Evolutionary conservation across 495 filamentous ascomycete species (phyloP).

Genomic region (Pseudevernia furfuracea): DNA sequence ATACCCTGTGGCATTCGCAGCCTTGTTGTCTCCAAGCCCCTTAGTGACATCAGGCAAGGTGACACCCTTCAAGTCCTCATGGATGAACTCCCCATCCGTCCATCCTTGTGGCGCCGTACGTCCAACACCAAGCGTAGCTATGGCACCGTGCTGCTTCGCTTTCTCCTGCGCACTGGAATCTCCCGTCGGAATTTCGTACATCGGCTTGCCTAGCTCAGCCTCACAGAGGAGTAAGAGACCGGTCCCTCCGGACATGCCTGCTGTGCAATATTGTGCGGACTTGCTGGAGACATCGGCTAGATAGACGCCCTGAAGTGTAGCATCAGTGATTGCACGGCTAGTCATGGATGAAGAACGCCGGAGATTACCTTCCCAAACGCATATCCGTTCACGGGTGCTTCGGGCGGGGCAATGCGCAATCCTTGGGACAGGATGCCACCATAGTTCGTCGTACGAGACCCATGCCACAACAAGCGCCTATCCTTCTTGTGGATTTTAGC

Average conservation of each 20-base stretch:
- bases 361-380: conserved; percentile 59
- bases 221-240: conserved; percentile 64
- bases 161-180: conserved; percentile 48
- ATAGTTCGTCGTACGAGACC: conserved; percentile 66
- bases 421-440: conserved; percentile 78
- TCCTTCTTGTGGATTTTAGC: conserved; percentile 41
- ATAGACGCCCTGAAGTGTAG: conserved; percentile 56
- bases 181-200: conserved; percentile 39
- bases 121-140: conserved; percentile 64
- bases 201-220: conserved; percentile 60
- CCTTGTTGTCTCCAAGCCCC: conserved; percentile 25
- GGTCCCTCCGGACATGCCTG: conserved; percentile 47
- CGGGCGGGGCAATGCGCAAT: conserved; percentile 76
- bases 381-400: conserved; percentile 71
- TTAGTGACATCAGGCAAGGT: conserved; percentile 40
- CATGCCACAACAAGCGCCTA: conserved; percentile 74
- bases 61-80: conserved; percentile 55
- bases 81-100: conserved; percentile 65
- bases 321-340: neutral
- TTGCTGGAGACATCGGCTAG: conserved; percentile 76
- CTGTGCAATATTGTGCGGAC: conserved; percentile 68
- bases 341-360: neutral
- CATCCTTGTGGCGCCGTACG: conserved; percentile 52
- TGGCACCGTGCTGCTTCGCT: conserved; percentile 49
- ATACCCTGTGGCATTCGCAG: conserved; percentile 19